Evolutionary conservation across 768 basidiomycete species (phyloP), one percentile per base, ranked within the genome.

Genomic region (Hericium erinaceus): DNA sequence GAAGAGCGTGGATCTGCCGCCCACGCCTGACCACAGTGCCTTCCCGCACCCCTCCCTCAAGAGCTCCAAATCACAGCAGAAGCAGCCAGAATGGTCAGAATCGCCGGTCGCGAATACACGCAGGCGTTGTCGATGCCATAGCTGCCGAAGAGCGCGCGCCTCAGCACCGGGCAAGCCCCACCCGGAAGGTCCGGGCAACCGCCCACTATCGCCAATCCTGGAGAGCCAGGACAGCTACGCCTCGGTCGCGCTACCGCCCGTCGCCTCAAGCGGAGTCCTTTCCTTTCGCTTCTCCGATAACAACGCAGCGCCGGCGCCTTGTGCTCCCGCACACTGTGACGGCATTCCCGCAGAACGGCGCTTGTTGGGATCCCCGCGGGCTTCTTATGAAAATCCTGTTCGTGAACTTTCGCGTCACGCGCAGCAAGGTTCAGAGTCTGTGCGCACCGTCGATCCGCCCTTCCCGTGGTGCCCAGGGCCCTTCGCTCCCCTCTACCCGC

Each of bases 181-280:
- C 54, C 39, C 37, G 33, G 52, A 53, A 13, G 40, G 24, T 20
- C 11, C 22, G 6, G 38, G n/a, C 40, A 18, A 20, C 39, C 54
- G 54, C 40, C 52, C 44, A 12, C 54, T 55, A 4, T 55, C 54
- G n/a, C 54, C 54, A 10, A 55, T 55, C 54, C 13, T 39, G 16
- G 54, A 55, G 40, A 28, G 44, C 40, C 13, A 41, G 12, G 54
- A 55, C 41, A 20, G 24, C 18, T 37, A n/a, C 33, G 33, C 33
- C 33, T 33, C 49, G 26, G 16, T 28, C 16, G 49, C 49, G 26
- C 49, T 20, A 7, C 49, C 16, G 9, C 11, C 49, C 10, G 20
- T 9, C 22, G 16, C 4, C 49, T 51, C 10, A 51, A 20, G 8
- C 49, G 49, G 15, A 51, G 22, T 9, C 18, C 7, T 26, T 16